Percentiles rank a stretch among this genome's conserved stretches.
Conservation (phyloP, 306 rosid genomes). For the Leucaena leucocephala region DNA sequence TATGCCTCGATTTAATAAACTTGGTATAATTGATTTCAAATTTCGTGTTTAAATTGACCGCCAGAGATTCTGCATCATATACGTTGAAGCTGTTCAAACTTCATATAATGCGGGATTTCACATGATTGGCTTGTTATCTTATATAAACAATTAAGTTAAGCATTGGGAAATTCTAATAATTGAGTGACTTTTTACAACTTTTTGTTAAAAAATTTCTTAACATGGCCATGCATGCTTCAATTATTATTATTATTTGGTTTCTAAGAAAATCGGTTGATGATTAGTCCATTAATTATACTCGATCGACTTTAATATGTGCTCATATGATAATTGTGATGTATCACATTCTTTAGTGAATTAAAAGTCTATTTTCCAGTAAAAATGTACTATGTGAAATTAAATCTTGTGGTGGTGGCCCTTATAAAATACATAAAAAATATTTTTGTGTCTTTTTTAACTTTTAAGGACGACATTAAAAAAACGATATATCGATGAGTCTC, state of each 20-base stretch:
- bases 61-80: not conserved
- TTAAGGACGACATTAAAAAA: not conserved
- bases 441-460: not conserved
- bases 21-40: not conserved
- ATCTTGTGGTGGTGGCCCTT: not conserved
- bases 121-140: not conserved
- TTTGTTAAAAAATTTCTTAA: not conserved
- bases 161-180: not conserved
- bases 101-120: not conserved
- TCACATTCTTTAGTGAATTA: not conserved
- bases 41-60: not conserved
- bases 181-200: not conserved
- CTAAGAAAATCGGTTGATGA: not conserved
- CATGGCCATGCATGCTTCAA: not conserved
- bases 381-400: not conserved
- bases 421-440: not conserved
- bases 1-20: not conserved
- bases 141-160: not conserved
- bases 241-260: not conserved
- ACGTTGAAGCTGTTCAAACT: not conserved
- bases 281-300: not conserved
- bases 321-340: not conserved
- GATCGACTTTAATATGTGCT: not conserved
- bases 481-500: not conserved
- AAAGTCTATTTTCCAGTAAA: not conserved